Evolutionary conservation across 2,329 filamentous ascomycete genomes (phyloP).

Genomic region (Verticillium zaregamsianum): DNA sequence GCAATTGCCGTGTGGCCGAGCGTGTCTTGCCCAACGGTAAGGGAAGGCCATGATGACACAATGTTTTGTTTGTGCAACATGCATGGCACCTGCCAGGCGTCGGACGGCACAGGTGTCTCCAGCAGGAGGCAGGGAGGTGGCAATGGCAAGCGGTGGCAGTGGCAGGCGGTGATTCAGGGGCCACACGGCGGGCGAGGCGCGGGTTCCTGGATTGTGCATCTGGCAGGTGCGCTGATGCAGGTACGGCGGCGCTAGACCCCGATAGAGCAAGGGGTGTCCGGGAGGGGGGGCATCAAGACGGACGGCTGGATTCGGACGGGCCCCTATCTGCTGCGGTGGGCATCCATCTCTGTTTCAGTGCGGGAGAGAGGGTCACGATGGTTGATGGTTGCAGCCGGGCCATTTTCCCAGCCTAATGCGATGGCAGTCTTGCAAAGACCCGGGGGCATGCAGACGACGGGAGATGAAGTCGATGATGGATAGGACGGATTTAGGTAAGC

Average conservation of each 20-base stretch:
- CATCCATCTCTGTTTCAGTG: not conserved
- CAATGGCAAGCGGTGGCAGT: too few relatives aligned
- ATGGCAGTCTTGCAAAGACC: not conserved
- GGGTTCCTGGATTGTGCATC: conserved; percentile 5
- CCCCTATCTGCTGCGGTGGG: not conserved
- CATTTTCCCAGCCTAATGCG: not conserved
- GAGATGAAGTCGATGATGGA: not conserved
- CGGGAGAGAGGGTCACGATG: not conserved
- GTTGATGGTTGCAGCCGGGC: not conserved
- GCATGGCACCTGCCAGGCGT: too few relatives aligned
- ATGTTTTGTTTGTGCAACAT: too few relatives aligned
- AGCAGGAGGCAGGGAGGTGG: not conserved
- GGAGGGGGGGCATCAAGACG: not conserved
- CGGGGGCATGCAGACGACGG: not conserved
- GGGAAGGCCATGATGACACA: too few relatives aligned
- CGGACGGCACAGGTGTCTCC: too few relatives aligned
- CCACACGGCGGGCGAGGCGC: not conserved
- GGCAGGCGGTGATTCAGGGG: not conserved
- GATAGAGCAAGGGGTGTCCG: not conserved
- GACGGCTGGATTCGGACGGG: not conserved
- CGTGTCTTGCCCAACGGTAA: too few relatives aligned
- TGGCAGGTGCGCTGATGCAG: conserved; percentile 4
- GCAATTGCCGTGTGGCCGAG: too few relatives aligned
- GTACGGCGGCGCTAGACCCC: not conserved
- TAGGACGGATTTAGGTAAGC: not conserved